Base-by-base conservation (phyloP, 1,284 basidiomycete species). In the Tetrapyrgos nigripes region DNA sequence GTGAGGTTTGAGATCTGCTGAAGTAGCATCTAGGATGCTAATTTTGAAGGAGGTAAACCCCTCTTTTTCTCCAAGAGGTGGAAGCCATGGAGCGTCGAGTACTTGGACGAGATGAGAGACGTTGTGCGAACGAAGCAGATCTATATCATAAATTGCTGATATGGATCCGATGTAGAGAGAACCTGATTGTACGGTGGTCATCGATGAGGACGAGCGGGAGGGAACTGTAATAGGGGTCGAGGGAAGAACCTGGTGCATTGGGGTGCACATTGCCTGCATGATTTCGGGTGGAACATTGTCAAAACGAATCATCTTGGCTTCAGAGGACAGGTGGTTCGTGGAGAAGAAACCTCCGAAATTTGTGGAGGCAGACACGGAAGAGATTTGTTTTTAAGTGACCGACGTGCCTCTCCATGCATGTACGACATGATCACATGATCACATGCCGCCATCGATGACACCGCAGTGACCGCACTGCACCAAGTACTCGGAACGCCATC, bases 201-300 rank as follows among this genome's bases (percentile, higher is more conserved):
- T 51, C 21, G 35, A 24, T 29, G 50, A 49, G 66, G 37, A 65
- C 65, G 59, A 68, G 58, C 21, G 68, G 59, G 10, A 65, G 51
- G 44, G 78, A 72, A 49, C 29, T 27, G 45, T 24, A 6, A 40
- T 17, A 46, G 54, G 59, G 9, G 44, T n/a, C 9, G 52, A 43
- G 3, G 52, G 40, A 23, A 87, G 74, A 66, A 91, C 83, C 61
- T 80, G 80, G 73, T 91, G 89, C 89, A 91, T 89, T 0, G 89
- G 89, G 0, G 89, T 91, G 76, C 87, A 90, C 84, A 91, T 88
- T 17, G 89, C 85, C 71, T 90, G 85, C 81, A 88, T 85, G 56
- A 91, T 87, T 64, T 89, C 89, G 31, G 83, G 81, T 13, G 88
- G 78, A 59, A 91, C 73, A 59, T 78, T 81, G 69, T 89, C 87